A percentile compares a stretch with the other conserved stretches of the same genome.
Evolutionary conservation across 1,284 basidiomycete species (phyloP).

Genomic region (Ustilago esculenta): DNA sequence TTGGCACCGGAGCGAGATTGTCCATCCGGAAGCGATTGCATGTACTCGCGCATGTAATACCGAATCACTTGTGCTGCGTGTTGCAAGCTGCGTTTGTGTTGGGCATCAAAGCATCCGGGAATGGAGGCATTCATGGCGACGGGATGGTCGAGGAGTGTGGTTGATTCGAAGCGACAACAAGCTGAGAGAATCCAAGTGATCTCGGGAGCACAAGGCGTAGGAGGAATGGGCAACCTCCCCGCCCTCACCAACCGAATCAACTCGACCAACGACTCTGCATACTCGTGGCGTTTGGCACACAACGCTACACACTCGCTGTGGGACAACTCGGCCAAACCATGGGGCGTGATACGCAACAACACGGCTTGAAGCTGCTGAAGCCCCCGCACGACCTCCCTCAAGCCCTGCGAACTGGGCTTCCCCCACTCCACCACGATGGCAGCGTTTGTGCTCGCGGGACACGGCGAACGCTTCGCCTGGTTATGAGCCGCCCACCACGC

Average conservation of each 20-base stretch:
- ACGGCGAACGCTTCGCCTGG: conserved; percentile 12
- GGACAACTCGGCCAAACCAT: conserved; percentile 16
- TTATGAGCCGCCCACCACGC: conserved; percentile 39
- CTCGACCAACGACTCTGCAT: conserved; percentile 22
- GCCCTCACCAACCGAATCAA: conserved; percentile 27
- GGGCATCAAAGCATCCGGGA: not conserved
- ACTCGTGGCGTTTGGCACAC: conserved; percentile 22
- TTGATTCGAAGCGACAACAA: conserved; percentile 36
- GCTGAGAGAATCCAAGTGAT: conserved; percentile 42
- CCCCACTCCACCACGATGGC: conserved; percentile 17
- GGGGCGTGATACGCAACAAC: conserved; percentile 13
- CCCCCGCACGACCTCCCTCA: conserved; percentile 22
- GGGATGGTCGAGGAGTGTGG: conserved; percentile 10
- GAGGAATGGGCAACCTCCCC: conserved; percentile 24
- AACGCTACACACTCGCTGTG: conserved; percentile 13
- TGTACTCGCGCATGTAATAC: conserved; percentile 32
- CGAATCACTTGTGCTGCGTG: conserved; percentile 21
- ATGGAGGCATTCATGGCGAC: not conserved
- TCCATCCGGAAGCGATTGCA: conserved; percentile 27
- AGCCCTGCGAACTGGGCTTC: conserved; percentile 30
- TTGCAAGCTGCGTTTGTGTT: conserved; percentile 12
- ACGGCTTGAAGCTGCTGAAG: conserved; percentile 18
- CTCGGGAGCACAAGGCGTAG: conserved; percentile 15
- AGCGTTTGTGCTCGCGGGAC: conserved; percentile 15
- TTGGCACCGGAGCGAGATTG: conserved; percentile 12